These are phyloP conservation scores for Sugiyamaella japonica DNA, from an alignment of 1,139 yeast species.

Conservation along the genomic window DNA sequence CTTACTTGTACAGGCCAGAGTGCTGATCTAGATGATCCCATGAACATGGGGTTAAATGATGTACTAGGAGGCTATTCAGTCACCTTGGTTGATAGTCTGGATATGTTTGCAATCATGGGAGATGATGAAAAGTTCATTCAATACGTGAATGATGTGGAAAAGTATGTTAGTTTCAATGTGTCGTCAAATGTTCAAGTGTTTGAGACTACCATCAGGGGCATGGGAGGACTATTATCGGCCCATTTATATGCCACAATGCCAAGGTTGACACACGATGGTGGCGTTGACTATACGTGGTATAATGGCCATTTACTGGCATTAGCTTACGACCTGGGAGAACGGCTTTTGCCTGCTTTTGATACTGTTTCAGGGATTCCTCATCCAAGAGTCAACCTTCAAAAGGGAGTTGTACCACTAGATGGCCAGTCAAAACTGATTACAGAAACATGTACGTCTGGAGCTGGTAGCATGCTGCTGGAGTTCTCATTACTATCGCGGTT, in stretches of 20 bases:
- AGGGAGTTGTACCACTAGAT: constrained; percentile 48
- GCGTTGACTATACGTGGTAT: constrained; percentile 45
- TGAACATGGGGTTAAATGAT: constrained; percentile 69
- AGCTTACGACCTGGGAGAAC: constrained; percentile 71
- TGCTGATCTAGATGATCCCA: constrained; percentile 55
- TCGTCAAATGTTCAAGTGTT: constrained; percentile 74
- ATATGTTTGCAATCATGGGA: constrained; percentile 71
- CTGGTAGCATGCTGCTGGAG: constrained; percentile 78
- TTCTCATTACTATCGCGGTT: constrained; percentile 69
- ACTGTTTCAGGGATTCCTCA: constrained; percentile 61
- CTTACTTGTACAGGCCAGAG: constrained; percentile 68
- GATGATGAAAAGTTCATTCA: constrained; percentile 56
- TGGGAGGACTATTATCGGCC: constrained; percentile 77
- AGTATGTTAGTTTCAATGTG: constrained; percentile 52
- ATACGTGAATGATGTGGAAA: constrained; percentile 51
- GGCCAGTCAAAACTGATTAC: constrained; percentile 34
- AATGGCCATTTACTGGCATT: constrained; percentile 66
- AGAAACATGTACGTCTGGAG: constrained; percentile 87
- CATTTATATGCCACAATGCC: constrained; percentile 72
- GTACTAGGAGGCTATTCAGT: constrained; percentile 81
- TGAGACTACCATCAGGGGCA: constrained; percentile 74
- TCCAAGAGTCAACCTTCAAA: constrained; percentile 65
- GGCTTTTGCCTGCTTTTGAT: constrained; percentile 66
- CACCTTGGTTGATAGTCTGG: constrained; percentile 76
- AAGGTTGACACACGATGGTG: constrained; percentile 43